Evolutionary conservation across 2,329 filamentous ascomycete genomes (phyloP), one percentile per base, ranked within the genome.

Genomic region (Fusarium nodosum): DNA sequence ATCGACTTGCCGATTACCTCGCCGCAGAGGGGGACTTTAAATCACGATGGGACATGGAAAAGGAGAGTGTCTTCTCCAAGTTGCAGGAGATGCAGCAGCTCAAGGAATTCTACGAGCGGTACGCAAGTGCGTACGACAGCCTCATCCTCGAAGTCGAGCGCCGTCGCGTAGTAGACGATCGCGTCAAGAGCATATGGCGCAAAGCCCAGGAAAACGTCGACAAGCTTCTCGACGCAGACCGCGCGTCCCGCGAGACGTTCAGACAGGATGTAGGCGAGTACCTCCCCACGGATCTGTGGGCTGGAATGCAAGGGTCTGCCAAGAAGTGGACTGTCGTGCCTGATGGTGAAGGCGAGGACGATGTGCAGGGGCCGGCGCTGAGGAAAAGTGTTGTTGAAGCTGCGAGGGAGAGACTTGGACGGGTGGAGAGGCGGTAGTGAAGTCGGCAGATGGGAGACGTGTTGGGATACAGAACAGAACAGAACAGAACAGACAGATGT

Each of bases 281-380:
- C 76, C 80, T 99, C 13, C 96, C 96, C 0, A 90, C 91, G 0
- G 94, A 97, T 77, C 88, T 97, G 24, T 97, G 94, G 93, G 90
- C 90, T 0, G 92, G 91, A 1, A 87, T 96, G 78, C 87, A 86
- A 67, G 85, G 82, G n/a, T 85, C 83, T 28, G 87, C 87, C 70
- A 83, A 79, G 62, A 83, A 79, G 56, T 88, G 84, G 82, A 82
- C 84, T 38, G 79, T 88, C 4, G 77, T 84, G 3, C 79, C 80
- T 1, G 76, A 76, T 9, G 65, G 58, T 0, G 70, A 66, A 1
- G 68, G 60, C 15, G 45, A 28, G n/a, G 70, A 71, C 20, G 62
- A 69, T 24, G 62, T 41, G 5, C 41, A 67, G 13, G 64, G 66
- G 3, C 56, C 57, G 6, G 63, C 67, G 13, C 7, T 74, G 36